A percentile compares a stretch with the other conserved stretches of the same genome.
These are phyloP conservation scores for Chalciporus pseudorubinellus DNA, from an alignment of 768 basidiomycete genomes.

Conservation along the genomic window DNA sequence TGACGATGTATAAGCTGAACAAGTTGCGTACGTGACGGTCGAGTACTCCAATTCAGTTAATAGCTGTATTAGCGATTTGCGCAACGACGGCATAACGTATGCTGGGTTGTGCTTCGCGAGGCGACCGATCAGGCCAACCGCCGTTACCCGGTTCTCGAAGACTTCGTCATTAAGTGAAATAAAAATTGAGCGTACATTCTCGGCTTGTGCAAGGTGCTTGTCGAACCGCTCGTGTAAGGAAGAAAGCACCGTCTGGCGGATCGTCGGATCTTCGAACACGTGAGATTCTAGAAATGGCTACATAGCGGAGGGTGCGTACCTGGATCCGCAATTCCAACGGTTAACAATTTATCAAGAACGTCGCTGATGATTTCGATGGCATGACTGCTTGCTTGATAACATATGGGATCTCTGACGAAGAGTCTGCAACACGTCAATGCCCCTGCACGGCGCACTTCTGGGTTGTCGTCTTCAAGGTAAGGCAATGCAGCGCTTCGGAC, in stretches of 20 bases:
- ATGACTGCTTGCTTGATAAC: constrained; percentile 92
- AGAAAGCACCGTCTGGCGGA: constrained; percentile 82
- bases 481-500: constrained; percentile 88
- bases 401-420: constrained; percentile 93
- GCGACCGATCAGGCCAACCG: constrained; percentile 87
- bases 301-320: constrained; percentile 44
- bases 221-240: constrained; percentile 93
- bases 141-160: constrained; percentile 90
- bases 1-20: neutral
- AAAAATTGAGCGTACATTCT: constrained; percentile 96
- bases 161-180: constrained; percentile 97
- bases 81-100: constrained; percentile 95
- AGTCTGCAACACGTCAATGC: constrained; percentile 90
- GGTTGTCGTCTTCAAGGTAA: constrained; percentile 89
- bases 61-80: constrained; percentile 93
- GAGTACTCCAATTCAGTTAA: constrained; percentile 97
- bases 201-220: constrained; percentile 94
- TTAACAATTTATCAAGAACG: constrained; percentile 93
- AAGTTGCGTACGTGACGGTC: constrained; percentile 68
- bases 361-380: constrained; percentile 97
- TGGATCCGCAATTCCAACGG: constrained; percentile 94
- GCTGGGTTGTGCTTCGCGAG: constrained; percentile 95
- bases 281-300: constrained; percentile 5
- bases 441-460: constrained; percentile 85
- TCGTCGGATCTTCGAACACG: constrained; percentile 55